Conservation (phyloP, 768 basidiomycete species). For the Pleurotus cornucopiae region DNA sequence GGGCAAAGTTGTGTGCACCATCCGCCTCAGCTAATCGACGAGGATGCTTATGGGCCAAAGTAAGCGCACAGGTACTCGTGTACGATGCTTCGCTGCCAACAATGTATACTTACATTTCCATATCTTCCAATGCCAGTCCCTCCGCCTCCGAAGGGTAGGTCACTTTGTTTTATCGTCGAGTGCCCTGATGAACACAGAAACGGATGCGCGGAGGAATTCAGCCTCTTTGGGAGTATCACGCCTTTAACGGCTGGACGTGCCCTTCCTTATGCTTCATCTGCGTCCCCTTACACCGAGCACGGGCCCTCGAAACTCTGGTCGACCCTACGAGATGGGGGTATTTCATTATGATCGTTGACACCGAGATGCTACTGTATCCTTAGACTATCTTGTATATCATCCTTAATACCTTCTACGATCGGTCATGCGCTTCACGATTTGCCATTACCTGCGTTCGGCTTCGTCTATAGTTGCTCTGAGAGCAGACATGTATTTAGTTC, state of each 20-base stretch:
- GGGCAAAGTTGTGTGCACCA: too few species aligned
- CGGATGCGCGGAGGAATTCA: constrained; percentile 22
- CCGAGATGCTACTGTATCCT: too few species aligned
- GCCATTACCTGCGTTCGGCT: too few species aligned
- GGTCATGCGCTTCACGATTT: too few species aligned
- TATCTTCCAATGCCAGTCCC: neutral
- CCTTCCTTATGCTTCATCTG: neutral
- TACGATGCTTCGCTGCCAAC: neutral
- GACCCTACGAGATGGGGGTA: constrained; percentile 9
- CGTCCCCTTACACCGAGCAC: neutral
- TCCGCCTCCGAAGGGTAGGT: constrained; percentile 11
- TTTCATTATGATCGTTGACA: too few species aligned
- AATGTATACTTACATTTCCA: neutral
- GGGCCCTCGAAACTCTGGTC: constrained; percentile 22
- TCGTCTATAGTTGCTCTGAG: too few species aligned
- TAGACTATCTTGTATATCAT: too few species aligned
- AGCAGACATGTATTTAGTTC: too few species aligned
- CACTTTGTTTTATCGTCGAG: constrained; percentile 29
- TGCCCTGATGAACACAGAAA: constrained; percentile 27
- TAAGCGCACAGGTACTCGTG: neutral
- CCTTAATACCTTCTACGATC: too few species aligned
- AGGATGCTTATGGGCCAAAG: neutral
- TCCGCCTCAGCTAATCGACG: too few species aligned
- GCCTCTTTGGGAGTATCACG: constrained; percentile 11
- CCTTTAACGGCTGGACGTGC: neutral